phyloP scores from a whole-genome alignment of 192 early-diverging fungal genomes.

The Coemansia sp. region DNA sequence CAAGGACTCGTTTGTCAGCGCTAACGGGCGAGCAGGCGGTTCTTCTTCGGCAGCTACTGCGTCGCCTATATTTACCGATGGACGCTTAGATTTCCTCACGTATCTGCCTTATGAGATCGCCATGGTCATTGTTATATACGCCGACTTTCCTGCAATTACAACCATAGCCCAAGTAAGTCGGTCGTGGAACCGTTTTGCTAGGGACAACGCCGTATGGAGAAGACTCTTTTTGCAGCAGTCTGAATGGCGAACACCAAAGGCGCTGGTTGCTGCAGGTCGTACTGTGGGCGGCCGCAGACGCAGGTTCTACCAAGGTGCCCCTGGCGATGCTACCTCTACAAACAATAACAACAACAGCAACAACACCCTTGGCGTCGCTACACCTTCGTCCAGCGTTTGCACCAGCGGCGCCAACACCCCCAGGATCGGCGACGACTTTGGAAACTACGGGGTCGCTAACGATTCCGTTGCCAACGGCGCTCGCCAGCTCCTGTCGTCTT shows the following conservation, averaged over 20 bases:
- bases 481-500: slow-evolving; percentile 28
- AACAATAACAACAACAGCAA: neutral
- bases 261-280: slow-evolving; percentile 21
- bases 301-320: neutral
- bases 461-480: neutral
- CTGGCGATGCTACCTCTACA: slow-evolving; percentile 7
- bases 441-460: neutral
- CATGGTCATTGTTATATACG: slow-evolving; percentile 62
- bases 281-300: slow-evolving; percentile 7
- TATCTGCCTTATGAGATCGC: slow-evolving; percentile 75
- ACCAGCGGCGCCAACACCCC: slow-evolving; percentile 33
- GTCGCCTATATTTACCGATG: slow-evolving; percentile 10
- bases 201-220: slow-evolving; percentile 77
- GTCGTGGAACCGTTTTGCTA: slow-evolving; percentile 65
- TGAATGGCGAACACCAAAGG: slow-evolving; percentile 56
- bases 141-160: slow-evolving; percentile 63
- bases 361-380: slow-evolving; percentile 6
- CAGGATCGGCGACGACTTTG: slow-evolving; percentile 28
- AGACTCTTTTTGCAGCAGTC: slow-evolving; percentile 58
- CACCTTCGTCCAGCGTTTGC: slow-evolving; percentile 10
- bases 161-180: slow-evolving; percentile 63
- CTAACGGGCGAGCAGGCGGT: slow-evolving; percentile 13
- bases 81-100: slow-evolving; percentile 59
- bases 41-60: neutral
- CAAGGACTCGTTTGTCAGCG: slow-evolving; percentile 50